Base-by-base conservation (phyloP, 805 yeast genomes). In the Saturnispora quitensis region DNA sequence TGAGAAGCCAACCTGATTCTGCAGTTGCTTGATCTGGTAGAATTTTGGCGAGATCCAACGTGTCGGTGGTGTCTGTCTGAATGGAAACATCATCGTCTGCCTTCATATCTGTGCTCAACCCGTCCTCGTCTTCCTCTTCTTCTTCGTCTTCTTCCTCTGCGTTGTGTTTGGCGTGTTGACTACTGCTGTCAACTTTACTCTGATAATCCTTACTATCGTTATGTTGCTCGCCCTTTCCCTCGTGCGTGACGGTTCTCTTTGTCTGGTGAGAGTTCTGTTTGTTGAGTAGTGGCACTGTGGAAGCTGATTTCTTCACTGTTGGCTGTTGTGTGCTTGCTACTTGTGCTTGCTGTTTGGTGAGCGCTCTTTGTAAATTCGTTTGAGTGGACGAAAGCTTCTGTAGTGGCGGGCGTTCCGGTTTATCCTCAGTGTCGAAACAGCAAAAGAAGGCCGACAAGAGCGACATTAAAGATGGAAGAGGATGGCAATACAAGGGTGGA, bases 21-120 rank as follows among this genome's bases (percentile, higher is more conserved):
- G 86, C 77, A 60, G 75, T 81, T 6, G 77, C 76, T 66, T 86
- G 95, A 43, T 84, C 90, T 22, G 82, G 82, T 66, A 84, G 90
- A 50, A 86, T 69, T 60, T 73, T 74, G 4, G 85, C 73, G 56
- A 85, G 67, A 64, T 84, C 89, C 43, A 82, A 65, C 31, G 60
- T 66, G 50, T 67, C 70, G 3, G 71, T 62, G 10, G 67, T 62
- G 45, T 68, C 69, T 45, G 68, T 68, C 13, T 53, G 55, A 42
- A 66, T 67, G 7, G 70, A 62, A 24, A 60, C 59, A 47, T 67
- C 68, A 15, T 59, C 61, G 27, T 60, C 58, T 7, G 58, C 50
- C 24, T 60, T 58, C 43, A 35, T 43, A 17, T 49, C 45, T 7
- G 45, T 18, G 12, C 38, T 45, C 15, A 18, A 18, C 2, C 28